A percentile compares a stretch with the other conserved stretches of the same genome.
Conservation (phyloP, 345 rosid genomes). For the Heritiera fomes region DNA sequence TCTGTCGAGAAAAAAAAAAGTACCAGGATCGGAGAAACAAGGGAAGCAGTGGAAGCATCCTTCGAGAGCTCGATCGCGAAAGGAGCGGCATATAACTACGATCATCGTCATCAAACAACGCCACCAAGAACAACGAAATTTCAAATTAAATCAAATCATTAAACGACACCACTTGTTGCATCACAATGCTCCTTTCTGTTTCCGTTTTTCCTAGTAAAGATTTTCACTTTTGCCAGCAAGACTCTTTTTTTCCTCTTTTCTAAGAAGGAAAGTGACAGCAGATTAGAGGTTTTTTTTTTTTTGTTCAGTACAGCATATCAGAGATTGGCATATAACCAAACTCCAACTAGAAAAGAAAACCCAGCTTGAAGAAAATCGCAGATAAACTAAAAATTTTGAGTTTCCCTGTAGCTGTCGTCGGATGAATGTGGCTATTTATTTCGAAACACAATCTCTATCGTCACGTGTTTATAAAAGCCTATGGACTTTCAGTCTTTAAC, state of each 20-base stretch:
- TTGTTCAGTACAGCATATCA: too few relatives aligned
- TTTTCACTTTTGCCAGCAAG: neutral
- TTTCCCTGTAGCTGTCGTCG: neutral
- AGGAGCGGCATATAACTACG: conserved; percentile 40
- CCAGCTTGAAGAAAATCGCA: neutral
- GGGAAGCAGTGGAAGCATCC: conserved; percentile 45
- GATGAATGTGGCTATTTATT: neutral
- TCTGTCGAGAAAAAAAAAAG: neutral
- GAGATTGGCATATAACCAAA: neutral
- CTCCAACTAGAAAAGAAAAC: neutral
- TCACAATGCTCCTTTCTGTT: neutral
- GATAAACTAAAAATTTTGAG: conserved; percentile 6
- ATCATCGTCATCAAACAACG: conserved; percentile 27
- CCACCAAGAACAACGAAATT: neutral
- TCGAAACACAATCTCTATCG: too few relatives aligned
- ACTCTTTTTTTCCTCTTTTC: neutral
- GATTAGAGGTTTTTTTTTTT: neutral
- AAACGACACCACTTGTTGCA: neutral
- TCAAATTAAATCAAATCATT: conserved; percentile 12
- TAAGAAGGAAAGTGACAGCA: neutral
- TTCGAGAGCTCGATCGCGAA: conserved; percentile 38
- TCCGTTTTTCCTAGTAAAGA: neutral
- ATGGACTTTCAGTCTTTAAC: too few relatives aligned
- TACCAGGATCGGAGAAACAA: conserved; percentile 78
- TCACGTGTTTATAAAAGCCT: too few relatives aligned